phyloP scores from a whole-genome alignment of 345 rosid species.

The Euphorbia tirucalli region DNA sequence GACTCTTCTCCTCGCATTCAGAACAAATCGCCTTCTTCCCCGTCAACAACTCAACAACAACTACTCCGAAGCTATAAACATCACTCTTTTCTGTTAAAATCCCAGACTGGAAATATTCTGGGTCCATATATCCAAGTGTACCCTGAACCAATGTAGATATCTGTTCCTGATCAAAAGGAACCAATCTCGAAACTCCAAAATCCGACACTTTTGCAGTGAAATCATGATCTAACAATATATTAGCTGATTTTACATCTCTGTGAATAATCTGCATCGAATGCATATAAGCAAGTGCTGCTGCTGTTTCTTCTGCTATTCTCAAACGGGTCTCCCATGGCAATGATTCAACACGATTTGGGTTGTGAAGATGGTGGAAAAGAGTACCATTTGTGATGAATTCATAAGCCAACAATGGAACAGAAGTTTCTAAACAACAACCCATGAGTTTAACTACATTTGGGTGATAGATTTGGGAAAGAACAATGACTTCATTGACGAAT shows the following conservation, averaged over 20 bases:
- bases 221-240: constrained; percentile 21
- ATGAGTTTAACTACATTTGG: constrained; percentile 23
- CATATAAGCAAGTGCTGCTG: constrained; percentile 14
- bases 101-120: constrained; percentile 26
- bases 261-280: constrained; percentile 27
- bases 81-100: constrained; percentile 28
- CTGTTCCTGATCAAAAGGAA: constrained; percentile 22
- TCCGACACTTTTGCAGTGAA: constrained; percentile 25
- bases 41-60: constrained; percentile 15
- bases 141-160: constrained; percentile 28
- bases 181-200: constrained; percentile 30
- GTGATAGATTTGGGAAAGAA: constrained; percentile 22
- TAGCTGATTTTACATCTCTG: constrained; percentile 28
- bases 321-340: constrained; percentile 26
- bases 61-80: constrained; percentile 25
- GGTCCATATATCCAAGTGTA: constrained; percentile 33
- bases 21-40: constrained; percentile 15
- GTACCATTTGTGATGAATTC: constrained; percentile 27
- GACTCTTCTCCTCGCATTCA: constrained; percentile 10
- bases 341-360: background rate
- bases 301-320: constrained; percentile 24
- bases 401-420: constrained; percentile 22
- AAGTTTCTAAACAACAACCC: constrained; percentile 27
- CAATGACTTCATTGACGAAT: no score
- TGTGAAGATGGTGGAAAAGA: constrained; percentile 21